Evolutionary conservation across 495 filamentous ascomycete genomes (phyloP).

Genomic region (Penicillium soppii): DNA sequence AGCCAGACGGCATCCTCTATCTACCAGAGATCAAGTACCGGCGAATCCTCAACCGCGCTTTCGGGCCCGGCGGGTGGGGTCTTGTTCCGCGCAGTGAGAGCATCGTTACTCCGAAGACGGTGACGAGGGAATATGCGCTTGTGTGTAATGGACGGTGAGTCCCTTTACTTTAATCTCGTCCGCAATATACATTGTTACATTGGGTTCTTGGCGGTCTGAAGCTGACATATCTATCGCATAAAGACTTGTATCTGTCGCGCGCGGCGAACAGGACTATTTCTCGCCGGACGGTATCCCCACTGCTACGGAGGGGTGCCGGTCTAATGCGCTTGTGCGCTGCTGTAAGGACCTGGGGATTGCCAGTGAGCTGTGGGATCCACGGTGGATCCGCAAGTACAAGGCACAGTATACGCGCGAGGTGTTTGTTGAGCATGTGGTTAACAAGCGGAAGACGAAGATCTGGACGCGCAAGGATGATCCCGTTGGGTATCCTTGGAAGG

Average conservation of each 20-base stretch:
- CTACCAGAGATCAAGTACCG: slow-evolving; percentile 98
- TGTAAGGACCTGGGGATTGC: slow-evolving; percentile 97
- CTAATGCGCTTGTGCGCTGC: slow-evolving; percentile 92
- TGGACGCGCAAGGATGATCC: slow-evolving; percentile 84
- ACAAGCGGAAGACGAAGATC: slow-evolving; percentile 85
- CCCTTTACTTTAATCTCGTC: slow-evolving; percentile 14
- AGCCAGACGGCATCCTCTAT: slow-evolving; percentile 94
- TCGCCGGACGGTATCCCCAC: slow-evolving; percentile 90
- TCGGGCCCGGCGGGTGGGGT: slow-evolving; percentile 95
- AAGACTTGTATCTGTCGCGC: slow-evolving; percentile 86
- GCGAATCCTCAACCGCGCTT: slow-evolving; percentile 84
- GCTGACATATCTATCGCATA: slow-evolving; percentile 8
- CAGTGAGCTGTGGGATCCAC: slow-evolving; percentile 93
- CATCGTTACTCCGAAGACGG: slow-evolving; percentile 80
- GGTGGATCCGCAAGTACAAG: slow-evolving; percentile 77
- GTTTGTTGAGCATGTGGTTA: slow-evolving; percentile 77
- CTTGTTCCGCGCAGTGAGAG: slow-evolving; percentile 87
- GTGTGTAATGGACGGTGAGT: slow-evolving; percentile 83
- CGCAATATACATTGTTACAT: not conserved
- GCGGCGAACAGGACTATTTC: slow-evolving; percentile 96
- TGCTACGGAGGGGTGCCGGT: slow-evolving; percentile 94
- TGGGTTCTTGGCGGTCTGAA: not conserved
- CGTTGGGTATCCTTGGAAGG: slow-evolving; percentile 78
- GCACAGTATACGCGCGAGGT: slow-evolving; percentile 70
- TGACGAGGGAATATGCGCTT: slow-evolving; percentile 94